Conservation (phyloP, 1,284 basidiomycete genomes). For the Neolentinus lepideus region DNA sequence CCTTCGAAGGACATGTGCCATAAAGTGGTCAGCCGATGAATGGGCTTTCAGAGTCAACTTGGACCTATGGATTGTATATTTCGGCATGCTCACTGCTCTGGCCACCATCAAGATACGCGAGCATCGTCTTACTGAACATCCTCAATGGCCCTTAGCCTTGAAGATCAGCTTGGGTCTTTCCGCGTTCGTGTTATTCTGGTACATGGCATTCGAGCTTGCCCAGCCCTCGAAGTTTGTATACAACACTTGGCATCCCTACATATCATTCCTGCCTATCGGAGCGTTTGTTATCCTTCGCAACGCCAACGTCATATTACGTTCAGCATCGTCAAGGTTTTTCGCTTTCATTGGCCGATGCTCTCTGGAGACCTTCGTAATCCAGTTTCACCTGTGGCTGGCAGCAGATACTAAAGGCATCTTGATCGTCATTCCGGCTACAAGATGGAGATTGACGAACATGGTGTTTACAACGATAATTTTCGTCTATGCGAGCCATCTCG, state of each 20-base stretch:
- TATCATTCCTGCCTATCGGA: slow-evolving; percentile 76
- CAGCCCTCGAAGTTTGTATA: slow-evolving; percentile 78
- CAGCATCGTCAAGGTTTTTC: slow-evolving; percentile 62
- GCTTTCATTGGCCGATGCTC: slow-evolving; percentile 79
- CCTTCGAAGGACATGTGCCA: slow-evolving; percentile 59
- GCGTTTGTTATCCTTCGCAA: slow-evolving; percentile 75
- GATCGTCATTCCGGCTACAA: slow-evolving; percentile 69
- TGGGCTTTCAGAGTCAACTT: slow-evolving; percentile 85
- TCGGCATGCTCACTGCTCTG: slow-evolving; percentile 76
- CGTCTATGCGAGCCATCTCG: slow-evolving; percentile 71
- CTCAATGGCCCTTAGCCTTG: slow-evolving; percentile 51
- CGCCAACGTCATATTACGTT: slow-evolving; percentile 63
- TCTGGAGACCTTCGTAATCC: slow-evolving; percentile 82
- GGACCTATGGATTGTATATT: slow-evolving; percentile 84
- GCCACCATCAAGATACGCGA: slow-evolving; percentile 74
- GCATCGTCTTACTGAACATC: slow-evolving; percentile 60
- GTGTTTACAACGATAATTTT: slow-evolving; percentile 71
- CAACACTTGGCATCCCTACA: slow-evolving; percentile 78
- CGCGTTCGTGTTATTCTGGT: slow-evolving; percentile 59
- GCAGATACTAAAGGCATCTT: slow-evolving; percentile 83
- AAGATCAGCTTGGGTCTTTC: slow-evolving; percentile 44
- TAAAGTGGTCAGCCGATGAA: slow-evolving; percentile 78
- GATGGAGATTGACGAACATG: slow-evolving; percentile 71
- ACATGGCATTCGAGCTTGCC: slow-evolving; percentile 74
- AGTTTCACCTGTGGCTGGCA: slow-evolving; percentile 87